These are phyloP conservation scores for Auricularia auricula-judae DNA, from an alignment of 768 basidiomycete genomes.

Conservation along the genomic window DNA sequence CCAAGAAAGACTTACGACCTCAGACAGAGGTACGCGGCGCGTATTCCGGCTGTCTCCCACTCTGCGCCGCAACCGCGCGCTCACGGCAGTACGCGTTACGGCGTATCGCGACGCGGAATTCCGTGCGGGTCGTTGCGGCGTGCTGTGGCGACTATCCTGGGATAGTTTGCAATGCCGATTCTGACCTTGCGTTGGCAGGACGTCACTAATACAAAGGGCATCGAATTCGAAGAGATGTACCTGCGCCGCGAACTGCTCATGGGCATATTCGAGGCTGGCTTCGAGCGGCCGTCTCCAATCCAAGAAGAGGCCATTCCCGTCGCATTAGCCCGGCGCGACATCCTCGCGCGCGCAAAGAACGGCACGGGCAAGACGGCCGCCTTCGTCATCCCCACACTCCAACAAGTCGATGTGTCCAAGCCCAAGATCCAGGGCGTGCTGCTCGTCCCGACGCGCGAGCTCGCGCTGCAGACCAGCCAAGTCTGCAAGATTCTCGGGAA, in stretches of 20 bases:
- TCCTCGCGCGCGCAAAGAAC: conserved; percentile 92
- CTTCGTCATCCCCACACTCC: conserved; percentile 94
- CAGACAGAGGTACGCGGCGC: conserved; percentile 61
- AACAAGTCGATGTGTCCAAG: conserved; percentile 76
- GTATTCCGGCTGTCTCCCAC: neutral
- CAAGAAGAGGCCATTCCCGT: conserved; percentile 98
- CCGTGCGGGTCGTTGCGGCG: neutral
- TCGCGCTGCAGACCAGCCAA: conserved; percentile 96
- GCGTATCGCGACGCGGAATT: neutral
- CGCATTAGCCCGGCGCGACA: conserved; percentile 84
- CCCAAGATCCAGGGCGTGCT: conserved; percentile 92
- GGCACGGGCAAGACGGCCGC: conserved; percentile 98
- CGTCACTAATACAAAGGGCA: conserved; percentile 85
- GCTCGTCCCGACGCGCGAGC: conserved; percentile 96
- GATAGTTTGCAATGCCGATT: neutral
- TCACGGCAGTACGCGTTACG: neutral
- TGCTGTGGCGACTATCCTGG: neutral
- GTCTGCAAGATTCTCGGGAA: conserved; percentile 96
- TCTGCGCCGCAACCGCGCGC: neutral
- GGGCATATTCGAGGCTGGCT: conserved; percentile 99
- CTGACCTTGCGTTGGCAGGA: conserved; percentile 32
- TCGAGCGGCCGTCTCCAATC: conserved; percentile 93
- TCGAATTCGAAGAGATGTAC: conserved; percentile 92
- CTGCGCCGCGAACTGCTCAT: conserved; percentile 92
- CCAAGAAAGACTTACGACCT: conserved; percentile 84